Evolutionary conservation across 352 stramenopile genomes (phyloP), one percentile per base, ranked within the genome.

Genomic region (Globisporangium apiculatum): DNA sequence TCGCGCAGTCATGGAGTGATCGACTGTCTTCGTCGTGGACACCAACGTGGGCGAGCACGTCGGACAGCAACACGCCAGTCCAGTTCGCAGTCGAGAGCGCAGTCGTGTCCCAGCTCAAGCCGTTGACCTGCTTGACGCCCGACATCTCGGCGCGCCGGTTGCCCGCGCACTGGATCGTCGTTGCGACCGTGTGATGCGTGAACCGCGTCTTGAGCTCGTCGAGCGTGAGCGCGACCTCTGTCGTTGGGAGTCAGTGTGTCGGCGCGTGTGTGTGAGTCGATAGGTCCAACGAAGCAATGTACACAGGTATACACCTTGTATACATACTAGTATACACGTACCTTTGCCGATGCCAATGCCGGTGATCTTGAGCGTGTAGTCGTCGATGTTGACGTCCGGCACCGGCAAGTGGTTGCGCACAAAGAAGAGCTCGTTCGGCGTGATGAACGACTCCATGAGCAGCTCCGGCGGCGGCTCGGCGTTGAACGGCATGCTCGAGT

Each of bases 361-460:
- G 1, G 73, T 48, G 52, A 96, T 75, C 57, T 89, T 87, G 43
- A 97, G 62, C 7, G 62, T 73, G 61, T 79, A 91, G 4, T 66
- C 68, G 8, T 87, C 70, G 6, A 68, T 53, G 46, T 59, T 54
- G 18, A 94, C 69, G 7, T 96, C 67, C 0, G 97, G 97, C 4
- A 99, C 97, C 1, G 97, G 96, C 61, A 99, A 84, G 72, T 99
- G 97, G 79, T 99, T 97, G 6, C 97, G 79, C 64, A 98, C 96
- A 67, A 99, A 99, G 76, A 98, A 99, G 11, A 99, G 69, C 7
- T 97, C 86, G 60, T 94, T 96, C 7, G 97, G 96, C 9, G 97
- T 99, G 58, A 98, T 87, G 68, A 98, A 99, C 48, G 79, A 89
- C 65, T 97, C 69, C 48, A 95, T 96, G 17, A 99, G 75, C 43